phyloP scores from a whole-genome alignment of 1,139 yeast species.

The Pneumocystis jirovecii region DNA sequence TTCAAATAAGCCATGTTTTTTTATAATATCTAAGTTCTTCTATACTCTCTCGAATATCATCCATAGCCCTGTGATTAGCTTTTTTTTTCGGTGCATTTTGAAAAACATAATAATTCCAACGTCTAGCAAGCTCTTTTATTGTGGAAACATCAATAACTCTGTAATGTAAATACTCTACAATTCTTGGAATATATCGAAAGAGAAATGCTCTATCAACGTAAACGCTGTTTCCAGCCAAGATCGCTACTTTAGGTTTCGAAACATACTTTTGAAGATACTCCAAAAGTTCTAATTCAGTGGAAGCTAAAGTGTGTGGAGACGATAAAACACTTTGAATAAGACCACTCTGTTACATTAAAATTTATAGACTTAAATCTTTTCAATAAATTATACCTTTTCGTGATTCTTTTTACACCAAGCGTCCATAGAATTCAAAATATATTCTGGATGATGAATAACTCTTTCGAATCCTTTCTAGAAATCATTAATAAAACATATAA shows the following conservation, averaged over 20 bases:
- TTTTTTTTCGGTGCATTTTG: constrained; percentile 38
- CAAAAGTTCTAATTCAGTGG: constrained; percentile 52
- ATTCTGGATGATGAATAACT: constrained; percentile 56
- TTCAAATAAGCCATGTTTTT: constrained; percentile 34
- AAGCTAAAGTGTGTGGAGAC: constrained; percentile 37
- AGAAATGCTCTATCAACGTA: constrained; percentile 85
- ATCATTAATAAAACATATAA: neutral
- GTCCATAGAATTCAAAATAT: constrained; percentile 56
- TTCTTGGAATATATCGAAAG: constrained; percentile 66
- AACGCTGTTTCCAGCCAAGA: constrained; percentile 80
- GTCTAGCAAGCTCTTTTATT: constrained; percentile 58
- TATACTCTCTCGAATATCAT: constrained; percentile 82
- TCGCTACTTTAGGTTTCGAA: constrained; percentile 36
- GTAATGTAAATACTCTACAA: constrained; percentile 51
- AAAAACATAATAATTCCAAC: constrained; percentile 59
- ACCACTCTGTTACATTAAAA: constrained; percentile 36
- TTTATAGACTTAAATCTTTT: neutral
- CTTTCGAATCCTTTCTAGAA: constrained; percentile 51
- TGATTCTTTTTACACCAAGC: constrained; percentile 80
- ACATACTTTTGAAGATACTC: constrained; percentile 45
- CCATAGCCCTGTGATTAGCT: constrained; percentile 66
- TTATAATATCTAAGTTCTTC: constrained; percentile 66
- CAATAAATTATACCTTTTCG: constrained; percentile 27
- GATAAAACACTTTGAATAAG: constrained; percentile 52
- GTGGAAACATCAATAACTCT: constrained; percentile 80